phyloP scores from a whole-genome alignment of 345 rosid genomes.

The Arabidopsis arenosa region DNA sequence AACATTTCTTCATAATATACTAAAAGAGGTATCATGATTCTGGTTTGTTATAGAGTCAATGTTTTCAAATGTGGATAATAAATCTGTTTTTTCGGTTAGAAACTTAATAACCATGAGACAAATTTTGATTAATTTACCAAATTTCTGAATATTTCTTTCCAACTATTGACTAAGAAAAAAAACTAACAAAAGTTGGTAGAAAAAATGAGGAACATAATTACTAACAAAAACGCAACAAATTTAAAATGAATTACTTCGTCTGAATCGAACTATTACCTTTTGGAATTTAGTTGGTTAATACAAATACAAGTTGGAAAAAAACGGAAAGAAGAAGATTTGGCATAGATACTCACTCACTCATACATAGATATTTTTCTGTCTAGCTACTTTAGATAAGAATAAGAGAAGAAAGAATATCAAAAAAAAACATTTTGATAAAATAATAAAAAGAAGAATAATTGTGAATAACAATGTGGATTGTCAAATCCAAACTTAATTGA shows the following conservation, averaged over 20 bases:
- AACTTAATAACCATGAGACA: too few species aligned
- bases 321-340: slow-evolving; percentile 41
- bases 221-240: too few species aligned
- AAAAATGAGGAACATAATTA: too few species aligned
- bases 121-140: too few species aligned
- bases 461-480: slow-evolving; percentile 32
- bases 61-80: too few species aligned
- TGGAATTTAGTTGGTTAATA: slow-evolving; percentile 17
- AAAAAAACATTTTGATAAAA: not conserved
- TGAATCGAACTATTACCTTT: not conserved
- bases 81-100: too few species aligned
- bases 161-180: too few species aligned
- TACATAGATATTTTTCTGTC: slow-evolving; percentile 23
- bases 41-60: not conserved
- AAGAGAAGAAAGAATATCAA: slow-evolving; percentile 24
- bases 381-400: slow-evolving; percentile 39
- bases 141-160: too few species aligned
- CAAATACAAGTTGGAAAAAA: slow-evolving; percentile 6
- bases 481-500: slow-evolving; percentile 36
- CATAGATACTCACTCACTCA: slow-evolving; percentile 23
- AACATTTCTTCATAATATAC: not conserved
- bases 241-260: not conserved
- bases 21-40: not conserved
- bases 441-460: slow-evolving; percentile 12
- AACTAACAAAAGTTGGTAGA: too few species aligned